Evolutionary conservation across 225 moss, liverwort and hornwort genomes (phyloP), one percentile per base, ranked within the genome.

Genomic region (Pseudisothecium myosuroides): DNA sequence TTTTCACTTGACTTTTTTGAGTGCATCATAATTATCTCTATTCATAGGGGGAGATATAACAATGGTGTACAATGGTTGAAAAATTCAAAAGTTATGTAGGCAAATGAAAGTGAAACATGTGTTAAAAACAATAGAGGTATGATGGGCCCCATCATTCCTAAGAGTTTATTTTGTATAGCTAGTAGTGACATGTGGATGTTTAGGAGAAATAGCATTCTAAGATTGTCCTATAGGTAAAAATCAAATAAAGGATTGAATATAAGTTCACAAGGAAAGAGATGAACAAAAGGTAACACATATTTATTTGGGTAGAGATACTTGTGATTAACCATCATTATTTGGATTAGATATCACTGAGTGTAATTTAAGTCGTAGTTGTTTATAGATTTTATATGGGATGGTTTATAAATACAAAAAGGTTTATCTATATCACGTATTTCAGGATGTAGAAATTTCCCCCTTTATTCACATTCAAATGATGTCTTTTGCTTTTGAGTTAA

Each of bases 91-190:
- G 5, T 28, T 28, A 65, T 39, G 7, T 41, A 24, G 1, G 10
- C 26, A 24, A 23, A 69, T 69, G 69, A 69, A n/a, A 36, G 12
- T n/a, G 21, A 67, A n/a, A n/a, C 11, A 68, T 68, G n/a, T 68
- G 1, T n/a, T 12, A 22, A n/a, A n/a, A 22, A 39, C 4, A 39
- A 41, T 14, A 23, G 8, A 24, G 1, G 41, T 71, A 41, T 41
- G 3, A 1, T 71, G 3, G 1, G 8, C 8, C 23, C 12, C 2
- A 39, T 39, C 4, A 24, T 7, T 69, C 14, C 1, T 14, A 39
- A 69, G 24, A 8, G 39, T 24, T 39, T 13, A 39, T 17, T 39
- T 69, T 14, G 4, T 24, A 37, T 24, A 14, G 2, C 41, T 41
- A 71, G 5, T 71, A 41, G 14, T 14, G 5, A 14, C 5, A 71